Percentiles rank a stretch among this genome's conserved stretches.
phyloP scores from a whole-genome alignment of 2,329 filamentous ascomycete genomes.

The Exserohilum turcica region DNA sequence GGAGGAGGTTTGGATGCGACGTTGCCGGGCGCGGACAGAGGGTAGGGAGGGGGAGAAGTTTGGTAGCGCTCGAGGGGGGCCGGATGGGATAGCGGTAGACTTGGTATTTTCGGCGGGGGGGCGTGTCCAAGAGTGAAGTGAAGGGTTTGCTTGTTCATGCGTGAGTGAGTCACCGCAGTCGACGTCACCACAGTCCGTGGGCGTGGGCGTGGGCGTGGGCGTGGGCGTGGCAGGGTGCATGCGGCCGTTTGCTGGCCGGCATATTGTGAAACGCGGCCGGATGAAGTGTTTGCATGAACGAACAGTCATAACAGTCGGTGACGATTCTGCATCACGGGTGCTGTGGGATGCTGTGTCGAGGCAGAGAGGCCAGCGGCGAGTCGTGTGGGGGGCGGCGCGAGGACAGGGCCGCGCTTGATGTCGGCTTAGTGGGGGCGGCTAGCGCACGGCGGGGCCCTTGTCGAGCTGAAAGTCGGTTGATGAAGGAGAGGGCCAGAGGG shows the following conservation, averaged over 20 bases:
- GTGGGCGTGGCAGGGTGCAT: slow-evolving; percentile 30
- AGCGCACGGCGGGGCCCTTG: slow-evolving; percentile 25
- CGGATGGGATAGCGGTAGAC: slow-evolving; percentile 9
- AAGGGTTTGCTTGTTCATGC: slow-evolving; percentile 14
- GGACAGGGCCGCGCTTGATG: slow-evolving; percentile 23
- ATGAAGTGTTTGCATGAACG: slow-evolving; percentile 26
- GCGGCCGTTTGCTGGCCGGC: slow-evolving; percentile 26
- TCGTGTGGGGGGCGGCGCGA: slow-evolving; percentile 1
- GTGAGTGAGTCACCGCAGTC: slow-evolving; percentile 41
- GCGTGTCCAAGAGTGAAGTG: neutral
- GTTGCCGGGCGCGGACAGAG: slow-evolving; percentile 18
- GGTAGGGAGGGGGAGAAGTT: neutral
- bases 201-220: slow-evolving; percentile 10
- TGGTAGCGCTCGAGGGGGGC: slow-evolving; percentile 13
- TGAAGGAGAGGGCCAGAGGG: slow-evolving; percentile 8
- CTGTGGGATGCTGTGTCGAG: slow-evolving; percentile 2
- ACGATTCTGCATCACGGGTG: slow-evolving; percentile 11
- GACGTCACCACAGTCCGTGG: slow-evolving; percentile 34
- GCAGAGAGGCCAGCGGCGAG: slow-evolving; percentile 3
- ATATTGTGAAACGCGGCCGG: slow-evolving; percentile 38
- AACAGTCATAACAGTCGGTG: slow-evolving; percentile 30
- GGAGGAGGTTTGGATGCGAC: slow-evolving; percentile 25
- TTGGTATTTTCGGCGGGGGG: slow-evolving; percentile 3
- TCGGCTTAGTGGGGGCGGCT: slow-evolving; percentile 28
- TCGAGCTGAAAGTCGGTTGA: slow-evolving; percentile 38